Evolutionary conservation across 345 rosid genomes (phyloP).

Genomic region (Erodium maritimum): DNA sequence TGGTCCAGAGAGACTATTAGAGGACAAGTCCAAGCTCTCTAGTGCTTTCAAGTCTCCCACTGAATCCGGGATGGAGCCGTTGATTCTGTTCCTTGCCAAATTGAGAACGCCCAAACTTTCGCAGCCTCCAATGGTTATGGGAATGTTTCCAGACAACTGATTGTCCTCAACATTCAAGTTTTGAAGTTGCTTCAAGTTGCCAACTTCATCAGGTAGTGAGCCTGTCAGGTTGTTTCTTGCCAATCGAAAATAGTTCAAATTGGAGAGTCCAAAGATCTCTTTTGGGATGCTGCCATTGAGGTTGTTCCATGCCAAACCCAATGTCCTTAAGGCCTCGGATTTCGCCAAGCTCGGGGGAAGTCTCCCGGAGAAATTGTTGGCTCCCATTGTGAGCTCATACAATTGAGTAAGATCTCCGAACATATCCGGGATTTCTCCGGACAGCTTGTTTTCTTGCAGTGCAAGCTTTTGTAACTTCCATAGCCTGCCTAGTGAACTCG

Average conservation of each 20-base stretch:
- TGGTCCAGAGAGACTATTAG: no score
- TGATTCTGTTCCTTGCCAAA: no score
- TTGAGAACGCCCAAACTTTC: no score
- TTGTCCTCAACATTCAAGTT: conserved; percentile 1
- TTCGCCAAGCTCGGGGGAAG: conserved; percentile 8
- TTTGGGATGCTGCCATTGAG: conserved; percentile 9
- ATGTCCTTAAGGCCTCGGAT: not conserved
- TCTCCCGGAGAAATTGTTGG: conserved; percentile 6
- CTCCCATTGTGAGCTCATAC: not conserved
- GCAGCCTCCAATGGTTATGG: conserved; percentile 3
- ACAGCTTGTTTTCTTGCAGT: conserved; percentile 1
- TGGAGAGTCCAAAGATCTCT: conserved; percentile 5
- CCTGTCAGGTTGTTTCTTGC: conserved; percentile 12
- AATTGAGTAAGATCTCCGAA: conserved; percentile 10
- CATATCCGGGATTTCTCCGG: conserved; percentile 3
- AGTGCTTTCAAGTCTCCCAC: no score
- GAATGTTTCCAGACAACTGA: conserved; percentile 1
- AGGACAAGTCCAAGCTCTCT: no score
- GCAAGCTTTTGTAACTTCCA: not conserved
- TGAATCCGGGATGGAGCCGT: no score
- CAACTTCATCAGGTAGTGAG: conserved; percentile 5
- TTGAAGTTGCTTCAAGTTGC: conserved; percentile 5
- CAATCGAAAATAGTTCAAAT: conserved; percentile 1
- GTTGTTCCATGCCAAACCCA: not conserved
- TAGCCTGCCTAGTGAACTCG: conserved; percentile 6